phyloP scores from a whole-genome alignment of 441 rosid species.

The Populus hybrid region DNA sequence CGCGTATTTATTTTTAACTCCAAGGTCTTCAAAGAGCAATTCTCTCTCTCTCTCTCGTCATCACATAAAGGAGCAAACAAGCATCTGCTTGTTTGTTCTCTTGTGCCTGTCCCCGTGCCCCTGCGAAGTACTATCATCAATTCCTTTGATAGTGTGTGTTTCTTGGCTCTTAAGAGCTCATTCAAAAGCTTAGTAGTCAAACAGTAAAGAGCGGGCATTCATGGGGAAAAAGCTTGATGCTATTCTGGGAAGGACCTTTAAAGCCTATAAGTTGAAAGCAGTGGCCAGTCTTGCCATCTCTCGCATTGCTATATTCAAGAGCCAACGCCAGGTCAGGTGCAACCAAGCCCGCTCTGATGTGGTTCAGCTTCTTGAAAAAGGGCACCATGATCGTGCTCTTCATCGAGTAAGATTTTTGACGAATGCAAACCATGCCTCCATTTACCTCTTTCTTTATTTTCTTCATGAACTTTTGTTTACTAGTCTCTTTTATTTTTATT shows the following conservation, averaged over 20 bases:
- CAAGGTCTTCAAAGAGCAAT: not conserved
- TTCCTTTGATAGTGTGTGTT: not conserved
- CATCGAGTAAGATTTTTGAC: conserved; percentile 48
- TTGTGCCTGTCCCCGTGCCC: not conserved
- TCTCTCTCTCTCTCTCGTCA: conserved; percentile 21
- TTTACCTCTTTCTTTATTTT: too few relatives aligned
- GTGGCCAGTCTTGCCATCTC: conserved; percentile 56
- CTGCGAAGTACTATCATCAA: not conserved
- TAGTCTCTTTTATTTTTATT: not conserved
- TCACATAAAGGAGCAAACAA: conserved; percentile 16
- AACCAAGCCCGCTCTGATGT: conserved; percentile 72
- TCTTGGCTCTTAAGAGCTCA: not conserved
- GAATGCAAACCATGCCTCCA: not conserved
- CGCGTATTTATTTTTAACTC: not conserved
- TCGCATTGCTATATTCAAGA: conserved; percentile 70
- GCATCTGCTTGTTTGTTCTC: conserved; percentile 21
- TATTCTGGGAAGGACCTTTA: conserved; percentile 61
- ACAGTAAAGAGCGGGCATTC: too few relatives aligned
- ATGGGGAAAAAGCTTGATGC: conserved; percentile 90
- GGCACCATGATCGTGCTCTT: conserved; percentile 71
- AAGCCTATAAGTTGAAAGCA: conserved; percentile 56
- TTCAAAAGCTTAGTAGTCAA: not conserved
- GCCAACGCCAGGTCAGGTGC: conserved; percentile 59
- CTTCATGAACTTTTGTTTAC: not conserved
- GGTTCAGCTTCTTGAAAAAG: conserved; percentile 69